Conservation (phyloP, 2,329 filamentous ascomycete genomes). For the Bisporella sp. region DNA sequence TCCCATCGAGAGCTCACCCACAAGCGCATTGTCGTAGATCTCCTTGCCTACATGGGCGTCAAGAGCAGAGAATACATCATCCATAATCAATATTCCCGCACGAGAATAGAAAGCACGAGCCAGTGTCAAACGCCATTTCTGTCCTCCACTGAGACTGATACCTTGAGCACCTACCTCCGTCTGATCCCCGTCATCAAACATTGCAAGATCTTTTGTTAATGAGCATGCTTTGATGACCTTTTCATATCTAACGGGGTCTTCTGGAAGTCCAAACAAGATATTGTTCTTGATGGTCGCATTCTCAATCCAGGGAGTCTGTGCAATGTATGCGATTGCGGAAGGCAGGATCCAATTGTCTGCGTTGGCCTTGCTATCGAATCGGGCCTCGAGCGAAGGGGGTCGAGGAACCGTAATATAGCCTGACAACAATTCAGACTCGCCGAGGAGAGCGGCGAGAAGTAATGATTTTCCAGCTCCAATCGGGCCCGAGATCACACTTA, state of each 20-base stretch:
- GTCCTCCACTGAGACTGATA: conserved; percentile 74
- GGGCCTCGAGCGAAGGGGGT: conserved; percentile 41
- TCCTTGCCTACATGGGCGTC: conserved; percentile 74
- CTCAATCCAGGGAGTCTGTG: conserved; percentile 78
- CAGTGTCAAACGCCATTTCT: conserved; percentile 73
- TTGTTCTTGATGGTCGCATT: conserved; percentile 73
- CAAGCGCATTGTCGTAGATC: conserved; percentile 68
- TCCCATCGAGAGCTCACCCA: conserved; percentile 58
- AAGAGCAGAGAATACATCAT: conserved; percentile 73
- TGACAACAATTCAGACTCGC: conserved; percentile 61
- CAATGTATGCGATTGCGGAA: conserved; percentile 62
- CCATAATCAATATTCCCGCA: conserved; percentile 66
- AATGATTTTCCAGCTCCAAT: conserved; percentile 74
- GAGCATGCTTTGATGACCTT: conserved; percentile 66
- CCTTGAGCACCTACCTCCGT: conserved; percentile 80
- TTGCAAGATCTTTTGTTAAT: conserved; percentile 64
- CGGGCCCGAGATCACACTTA: conserved; percentile 69
- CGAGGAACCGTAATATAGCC: conserved; percentile 51
- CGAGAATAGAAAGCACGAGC: conserved; percentile 73
- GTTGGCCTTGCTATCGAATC: conserved; percentile 54
- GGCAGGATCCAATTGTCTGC: conserved; percentile 58
- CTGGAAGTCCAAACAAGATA: conserved; percentile 67
- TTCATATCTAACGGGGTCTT: conserved; percentile 56
- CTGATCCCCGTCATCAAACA: conserved; percentile 65
- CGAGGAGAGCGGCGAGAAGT: conserved; percentile 64